Conservation (phyloP, 108 stramenopile genomes). For the Conticribra guillardii region DNA sequence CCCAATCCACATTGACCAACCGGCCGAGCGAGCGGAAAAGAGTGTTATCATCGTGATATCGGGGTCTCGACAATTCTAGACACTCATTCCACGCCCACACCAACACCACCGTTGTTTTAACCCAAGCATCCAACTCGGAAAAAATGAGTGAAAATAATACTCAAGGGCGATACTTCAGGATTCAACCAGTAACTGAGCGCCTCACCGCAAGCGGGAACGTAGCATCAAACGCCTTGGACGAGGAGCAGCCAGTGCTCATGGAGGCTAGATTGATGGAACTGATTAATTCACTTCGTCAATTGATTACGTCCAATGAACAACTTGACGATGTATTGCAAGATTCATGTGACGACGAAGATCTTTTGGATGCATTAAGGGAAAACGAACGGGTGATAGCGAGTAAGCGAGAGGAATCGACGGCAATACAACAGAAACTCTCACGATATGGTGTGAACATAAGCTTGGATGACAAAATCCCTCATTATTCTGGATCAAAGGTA, state of each 20-base stretch:
- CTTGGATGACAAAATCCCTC: conserved; percentile 16
- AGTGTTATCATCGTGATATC: too few relatives aligned
- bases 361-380: conserved; percentile 29
- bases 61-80: too few relatives aligned
- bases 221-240: conserved; percentile 12
- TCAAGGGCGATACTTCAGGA: not conserved
- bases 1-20: too few relatives aligned
- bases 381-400: conserved; percentile 25
- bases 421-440: conserved; percentile 1
- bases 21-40: too few relatives aligned
- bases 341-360: conserved; percentile 18
- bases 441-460: conserved; percentile 13
- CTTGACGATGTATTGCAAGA: conserved; percentile 12
- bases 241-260: conserved; percentile 27
- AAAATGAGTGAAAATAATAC: conserved; percentile 1
- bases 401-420: conserved; percentile 9
- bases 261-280: conserved; percentile 33
- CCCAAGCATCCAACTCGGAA: too few relatives aligned
- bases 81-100: too few relatives aligned
- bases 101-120: too few relatives aligned
- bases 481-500: conserved; percentile 19
- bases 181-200: not conserved
- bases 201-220: conserved; percentile 26
- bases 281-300: conserved; percentile 14
- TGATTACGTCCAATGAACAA: conserved; percentile 25